Conservation (phyloP, 2,329 filamentous ascomycete species). For the Fusarium dlaminii region DNA sequence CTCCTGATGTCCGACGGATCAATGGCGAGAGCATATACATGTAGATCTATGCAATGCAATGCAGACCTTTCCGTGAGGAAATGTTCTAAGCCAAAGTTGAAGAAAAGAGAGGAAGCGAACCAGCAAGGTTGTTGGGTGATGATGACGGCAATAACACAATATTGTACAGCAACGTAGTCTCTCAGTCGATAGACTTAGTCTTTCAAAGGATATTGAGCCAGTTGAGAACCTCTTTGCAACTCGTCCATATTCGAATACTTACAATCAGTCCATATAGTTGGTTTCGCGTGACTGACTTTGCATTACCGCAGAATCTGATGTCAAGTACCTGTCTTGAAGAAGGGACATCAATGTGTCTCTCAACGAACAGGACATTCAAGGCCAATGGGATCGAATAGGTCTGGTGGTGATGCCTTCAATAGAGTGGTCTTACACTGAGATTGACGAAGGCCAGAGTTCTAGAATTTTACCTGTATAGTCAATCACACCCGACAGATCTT, state of each 20-base stretch:
- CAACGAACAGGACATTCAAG: neutral
- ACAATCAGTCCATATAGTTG: neutral
- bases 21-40: conserved; percentile 3
- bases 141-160: conserved; percentile 7
- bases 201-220: neutral
- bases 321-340: neutral
- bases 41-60: conserved; percentile 13
- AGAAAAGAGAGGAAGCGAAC: neutral
- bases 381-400: neutral
- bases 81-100: conserved; percentile 7
- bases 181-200: neutral
- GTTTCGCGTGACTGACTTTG: neutral
- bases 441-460: neutral
- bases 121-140: neutral
- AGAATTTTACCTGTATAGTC: conserved; percentile 3
- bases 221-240: neutral
- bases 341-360: neutral
- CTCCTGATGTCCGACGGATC: conserved; percentile 28
- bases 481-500: neutral
- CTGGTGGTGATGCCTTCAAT: conserved; percentile 25
- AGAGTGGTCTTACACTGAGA: conserved; percentile 15
- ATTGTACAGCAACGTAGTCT: conserved; percentile 10
- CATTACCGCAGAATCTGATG: neutral
- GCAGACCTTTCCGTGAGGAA: neutral
- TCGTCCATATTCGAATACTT: conserved; percentile 17